Percentiles rank a stretch among this genome's conserved stretches.
Conservation (phyloP, 768 basidiomycete genomes). For the Coprinopsis marcescibilis region DNA sequence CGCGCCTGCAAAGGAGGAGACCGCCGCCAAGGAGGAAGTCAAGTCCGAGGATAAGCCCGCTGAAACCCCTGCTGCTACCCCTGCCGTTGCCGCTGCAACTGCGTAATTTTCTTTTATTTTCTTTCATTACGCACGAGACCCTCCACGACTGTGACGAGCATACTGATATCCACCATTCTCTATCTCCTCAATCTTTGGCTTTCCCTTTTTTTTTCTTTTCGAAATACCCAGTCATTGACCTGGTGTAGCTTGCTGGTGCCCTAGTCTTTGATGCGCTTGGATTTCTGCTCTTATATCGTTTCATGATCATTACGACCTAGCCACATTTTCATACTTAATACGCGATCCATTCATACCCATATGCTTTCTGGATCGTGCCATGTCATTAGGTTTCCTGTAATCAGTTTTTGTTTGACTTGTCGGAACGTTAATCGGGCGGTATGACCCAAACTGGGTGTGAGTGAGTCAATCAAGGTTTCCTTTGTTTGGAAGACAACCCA, state of each 20-base stretch:
- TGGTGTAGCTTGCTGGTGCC: constrained; percentile 24
- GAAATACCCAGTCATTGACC: constrained; percentile 31
- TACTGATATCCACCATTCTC: constrained; percentile 22
- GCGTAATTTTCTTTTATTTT: constrained; percentile 49
- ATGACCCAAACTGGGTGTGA: no score
- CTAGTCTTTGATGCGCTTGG: constrained; percentile 48
- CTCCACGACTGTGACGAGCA: constrained; percentile 43
- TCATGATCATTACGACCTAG: constrained; percentile 63
- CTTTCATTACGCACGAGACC: constrained; percentile 19
- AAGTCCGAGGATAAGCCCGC: constrained; percentile 30
- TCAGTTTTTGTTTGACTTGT: constrained; percentile 32
- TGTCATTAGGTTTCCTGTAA: constrained; percentile 58
- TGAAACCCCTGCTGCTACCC: constrained; percentile 50
- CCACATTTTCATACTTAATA: constrained; percentile 63
- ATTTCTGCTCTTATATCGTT: constrained; percentile 45
- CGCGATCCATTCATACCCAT: constrained; percentile 63
- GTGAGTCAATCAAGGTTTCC: constrained; percentile 11
- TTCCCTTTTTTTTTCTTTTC: constrained; percentile 31
- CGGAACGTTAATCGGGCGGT: no score
- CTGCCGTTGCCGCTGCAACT: constrained; percentile 74
- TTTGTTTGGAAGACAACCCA: constrained; percentile 3
- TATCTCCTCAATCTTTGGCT: constrained; percentile 25
- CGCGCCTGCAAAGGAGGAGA: constrained; percentile 27
- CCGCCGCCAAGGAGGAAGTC: constrained; percentile 25
- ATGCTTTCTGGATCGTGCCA: constrained; percentile 54